These are phyloP conservation scores for Heterobasidion parviporum DNA, from an alignment of 1,284 basidiomycete species.

Conservation along the genomic window DNA sequence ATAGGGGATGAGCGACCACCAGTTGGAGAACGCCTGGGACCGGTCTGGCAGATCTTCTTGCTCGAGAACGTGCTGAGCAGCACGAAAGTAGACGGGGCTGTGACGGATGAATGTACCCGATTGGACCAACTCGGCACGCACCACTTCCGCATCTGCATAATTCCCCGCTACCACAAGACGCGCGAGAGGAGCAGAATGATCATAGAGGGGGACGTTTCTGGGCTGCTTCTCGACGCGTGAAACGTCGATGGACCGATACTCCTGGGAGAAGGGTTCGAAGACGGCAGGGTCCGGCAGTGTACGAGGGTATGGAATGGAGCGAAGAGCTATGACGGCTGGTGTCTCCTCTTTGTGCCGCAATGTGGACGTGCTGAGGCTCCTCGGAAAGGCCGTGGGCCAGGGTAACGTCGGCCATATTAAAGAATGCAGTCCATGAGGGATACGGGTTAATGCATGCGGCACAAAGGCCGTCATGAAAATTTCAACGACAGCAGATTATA, in stretches of 20 bases:
- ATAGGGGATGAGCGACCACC: conserved; percentile 32
- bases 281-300: conserved; percentile 18
- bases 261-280: conserved; percentile 21
- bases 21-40: conserved; percentile 21
- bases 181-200: conserved; percentile 14
- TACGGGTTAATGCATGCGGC: conserved; percentile 4
- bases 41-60: conserved; percentile 13
- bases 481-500: background rate
- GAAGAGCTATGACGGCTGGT: conserved; percentile 21
- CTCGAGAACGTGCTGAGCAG: conserved; percentile 19
- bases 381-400: background rate
- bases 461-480: conserved; percentile 5
- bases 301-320: conserved; percentile 18
- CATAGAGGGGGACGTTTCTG: background rate
- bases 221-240: background rate
- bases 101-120: conserved; percentile 23
- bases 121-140: conserved; percentile 23
- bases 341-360: conserved; percentile 14
- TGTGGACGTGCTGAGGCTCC: conserved; percentile 8
- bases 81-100: conserved; percentile 22
- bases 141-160: conserved; percentile 16
- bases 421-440: conserved; percentile 1
- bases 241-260: conserved; percentile 11
- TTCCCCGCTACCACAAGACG: conserved; percentile 13
- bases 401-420: conserved; percentile 1